Base-by-base conservation (phyloP, 208 protist genomes). In the Novymonas esmeraldas region DNA sequence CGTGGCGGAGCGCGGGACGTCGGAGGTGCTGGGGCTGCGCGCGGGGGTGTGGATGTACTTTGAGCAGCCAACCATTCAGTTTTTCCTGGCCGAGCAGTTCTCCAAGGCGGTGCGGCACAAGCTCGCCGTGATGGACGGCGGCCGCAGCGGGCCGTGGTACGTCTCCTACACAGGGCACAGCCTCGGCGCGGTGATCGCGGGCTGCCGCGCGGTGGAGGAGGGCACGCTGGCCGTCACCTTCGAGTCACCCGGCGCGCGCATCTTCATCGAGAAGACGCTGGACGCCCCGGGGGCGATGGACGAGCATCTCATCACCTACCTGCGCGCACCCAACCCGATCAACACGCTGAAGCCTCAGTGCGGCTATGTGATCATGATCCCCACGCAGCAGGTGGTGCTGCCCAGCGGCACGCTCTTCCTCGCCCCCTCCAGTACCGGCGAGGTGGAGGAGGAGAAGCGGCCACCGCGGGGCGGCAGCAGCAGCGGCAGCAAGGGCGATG, bases 81-180 rank as follows among this genome's bases (percentile, higher is more conserved):
- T 97, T 65, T 83, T 70, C 62, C 79, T 97, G 22, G 85, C 93
- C 0, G 72, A 81, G 70, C 85, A 95, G 69, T 97, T 97, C 60
- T 96, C 89, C 16, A 84, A 78, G 46, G 79, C 87, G 65, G 88
- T 97, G 41, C 77, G 82, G 55, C 64, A 87, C 24, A 62, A 73
- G 18, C 62, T 94, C 28, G 36, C 46, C 22, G 46, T 49, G 28
- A 71, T 64, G 67, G 54, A 75, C 11, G 60, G 42, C 13, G 66
- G 49, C 5, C 45, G 60, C 1, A 55, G 57, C 28, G 66, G 52
- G 14, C 66, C 73, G 44, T 95, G 82, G 78, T 79, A 80, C 46
- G 50, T 97, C 22, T 91, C 82, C 54, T 94, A 97, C 76, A 96
- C 93, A 1, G 93, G 93, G 0, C 93, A 97, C 72, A 95, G 90